These are phyloP conservation scores for Dipsacomyces acuminosporus DNA, from an alignment of 371 early-diverging fungal genomes.

Conservation along the genomic window DNA sequence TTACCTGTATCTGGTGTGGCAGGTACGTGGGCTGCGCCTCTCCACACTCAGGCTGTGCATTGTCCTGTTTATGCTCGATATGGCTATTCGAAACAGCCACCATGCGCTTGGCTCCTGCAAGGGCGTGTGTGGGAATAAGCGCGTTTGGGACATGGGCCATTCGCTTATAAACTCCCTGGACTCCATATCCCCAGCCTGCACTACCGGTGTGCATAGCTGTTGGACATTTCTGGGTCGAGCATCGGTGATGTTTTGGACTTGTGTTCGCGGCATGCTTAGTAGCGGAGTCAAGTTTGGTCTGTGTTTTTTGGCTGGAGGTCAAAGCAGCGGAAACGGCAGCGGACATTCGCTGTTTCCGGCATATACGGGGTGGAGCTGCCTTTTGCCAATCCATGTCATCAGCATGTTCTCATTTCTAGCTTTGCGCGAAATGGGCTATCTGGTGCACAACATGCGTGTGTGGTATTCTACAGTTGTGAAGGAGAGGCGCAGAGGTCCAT, in stretches of 20 bases:
- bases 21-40: not conserved
- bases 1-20: not conserved
- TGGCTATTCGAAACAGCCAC: conserved; percentile 2
- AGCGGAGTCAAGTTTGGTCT: not conserved
- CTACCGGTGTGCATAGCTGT: too few relatives aligned
- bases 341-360: not conserved
- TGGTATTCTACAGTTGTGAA: conserved; percentile 36
- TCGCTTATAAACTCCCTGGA: not conserved
- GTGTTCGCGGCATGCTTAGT: not conserved
- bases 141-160: not conserved
- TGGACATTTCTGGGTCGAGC: not conserved
- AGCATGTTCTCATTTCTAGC: conserved; percentile 13
- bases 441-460: conserved; percentile 26
- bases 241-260: not conserved
- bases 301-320: not conserved
- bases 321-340: not conserved
- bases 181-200: too few relatives aligned
- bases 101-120: not conserved
- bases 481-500: conserved; percentile 33
- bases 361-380: not conserved
- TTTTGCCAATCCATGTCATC: conserved; percentile 17
- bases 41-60: conserved; percentile 2
- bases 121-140: not conserved
- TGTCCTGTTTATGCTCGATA: conserved; percentile 7
- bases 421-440: conserved; percentile 19